A percentile compares a stretch with the other conserved stretches of the same genome.
Evolutionary conservation across 2,329 filamentous ascomycete species (phyloP).

Genomic region (Pseudogymnoascus sp.): DNA sequence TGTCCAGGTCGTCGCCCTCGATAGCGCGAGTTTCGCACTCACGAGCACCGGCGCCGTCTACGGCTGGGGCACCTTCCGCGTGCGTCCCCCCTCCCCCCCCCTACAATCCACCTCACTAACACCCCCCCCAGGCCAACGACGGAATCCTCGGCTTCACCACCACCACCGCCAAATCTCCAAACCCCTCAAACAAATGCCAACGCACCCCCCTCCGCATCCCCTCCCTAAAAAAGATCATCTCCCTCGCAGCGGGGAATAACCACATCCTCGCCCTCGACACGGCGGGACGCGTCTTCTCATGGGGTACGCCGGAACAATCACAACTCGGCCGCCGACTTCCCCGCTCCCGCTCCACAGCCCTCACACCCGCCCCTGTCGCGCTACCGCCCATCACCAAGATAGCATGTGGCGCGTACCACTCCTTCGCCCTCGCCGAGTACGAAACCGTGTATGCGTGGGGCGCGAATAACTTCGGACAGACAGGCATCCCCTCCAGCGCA

Average conservation of each 20-base stretch:
- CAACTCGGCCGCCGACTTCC: conserved; percentile 47
- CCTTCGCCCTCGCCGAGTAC: no score
- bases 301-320: conserved; percentile 60
- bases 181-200: no score
- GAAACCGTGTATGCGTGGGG: conserved; percentile 84
- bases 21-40: conserved; percentile 67
- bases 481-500: conserved; percentile 54
- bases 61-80: conserved; percentile 76
- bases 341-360: conserved; percentile 18
- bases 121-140: no score
- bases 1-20: conserved; percentile 51
- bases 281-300: conserved; percentile 50
- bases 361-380: conserved; percentile 27
- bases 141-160: not conserved
- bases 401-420: conserved; percentile 64
- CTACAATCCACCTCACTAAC: no score
- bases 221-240: conserved; percentile 45
- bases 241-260: conserved; percentile 48
- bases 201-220: conserved; percentile 42
- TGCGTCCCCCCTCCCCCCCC: no score
- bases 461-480: conserved; percentile 79
- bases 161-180: no score
- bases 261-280: conserved; percentile 50
- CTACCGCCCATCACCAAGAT: conserved; percentile 31
- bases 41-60: conserved; percentile 71